Conservation (phyloP, 2,329 filamentous ascomycete genomes). For the Periconia sp. region DNA sequence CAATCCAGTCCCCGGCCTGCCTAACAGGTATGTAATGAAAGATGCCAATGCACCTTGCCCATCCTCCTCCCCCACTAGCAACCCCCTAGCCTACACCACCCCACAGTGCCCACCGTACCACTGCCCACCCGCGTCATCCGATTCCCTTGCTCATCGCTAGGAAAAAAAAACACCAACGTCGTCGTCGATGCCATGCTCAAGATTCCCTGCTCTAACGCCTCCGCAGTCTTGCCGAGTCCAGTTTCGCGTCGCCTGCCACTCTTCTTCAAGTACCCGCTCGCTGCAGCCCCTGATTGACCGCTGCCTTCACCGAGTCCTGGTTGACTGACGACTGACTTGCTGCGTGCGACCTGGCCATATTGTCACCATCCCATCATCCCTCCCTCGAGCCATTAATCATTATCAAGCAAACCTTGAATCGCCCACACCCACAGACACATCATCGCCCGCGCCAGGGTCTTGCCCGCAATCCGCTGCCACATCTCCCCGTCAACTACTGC, state of each 20-base stretch:
- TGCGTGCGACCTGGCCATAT: too few relatives aligned
- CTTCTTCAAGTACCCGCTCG: background rate
- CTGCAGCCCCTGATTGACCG: constrained; percentile 11
- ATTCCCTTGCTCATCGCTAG: constrained; percentile 19
- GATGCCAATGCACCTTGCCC: background rate
- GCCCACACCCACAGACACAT: background rate
- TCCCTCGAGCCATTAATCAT: too few relatives aligned
- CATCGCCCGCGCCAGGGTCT: background rate
- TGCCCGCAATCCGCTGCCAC: background rate
- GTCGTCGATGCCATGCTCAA: too few relatives aligned
- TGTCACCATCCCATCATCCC: too few relatives aligned
- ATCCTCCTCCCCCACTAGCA: constrained; percentile 1
- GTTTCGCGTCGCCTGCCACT: constrained; percentile 6
- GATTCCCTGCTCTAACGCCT: constrained; percentile 15
- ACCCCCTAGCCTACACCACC: background rate
- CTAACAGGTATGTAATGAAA: background rate
- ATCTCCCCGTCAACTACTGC: constrained; percentile 3
- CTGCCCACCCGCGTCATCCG: constrained; percentile 35
- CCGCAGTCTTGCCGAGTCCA: constrained; percentile 27
- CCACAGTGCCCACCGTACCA: constrained; percentile 8
- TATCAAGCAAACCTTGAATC: background rate
- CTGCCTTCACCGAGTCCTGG: constrained; percentile 20
- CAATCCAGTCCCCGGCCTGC: background rate
- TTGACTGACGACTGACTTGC: too few relatives aligned
- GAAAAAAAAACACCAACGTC: background rate